A percentile compares a stretch with the other conserved stretches of the same genome.
Conservation (phyloP, 2,329 filamentous ascomycete species). For the Fusarium sp. region DNA sequence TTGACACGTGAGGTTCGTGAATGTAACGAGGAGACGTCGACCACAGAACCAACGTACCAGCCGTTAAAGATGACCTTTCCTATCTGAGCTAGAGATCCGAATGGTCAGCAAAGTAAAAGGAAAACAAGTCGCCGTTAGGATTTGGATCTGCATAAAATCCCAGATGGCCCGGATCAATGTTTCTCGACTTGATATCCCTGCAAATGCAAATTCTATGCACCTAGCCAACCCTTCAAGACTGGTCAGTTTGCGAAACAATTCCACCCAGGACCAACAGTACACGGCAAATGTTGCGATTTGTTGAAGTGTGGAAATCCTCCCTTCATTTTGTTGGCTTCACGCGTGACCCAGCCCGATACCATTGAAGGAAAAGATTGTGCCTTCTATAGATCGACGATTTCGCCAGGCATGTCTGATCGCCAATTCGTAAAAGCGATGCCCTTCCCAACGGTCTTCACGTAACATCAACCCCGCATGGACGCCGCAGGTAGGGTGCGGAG, state of each 20-base stretch:
- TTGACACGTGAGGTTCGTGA: constrained; percentile 19
- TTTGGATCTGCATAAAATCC: constrained; percentile 1
- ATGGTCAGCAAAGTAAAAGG: neutral
- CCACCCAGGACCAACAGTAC: neutral
- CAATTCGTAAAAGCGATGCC: neutral
- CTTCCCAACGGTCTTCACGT: neutral
- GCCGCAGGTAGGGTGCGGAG: neutral
- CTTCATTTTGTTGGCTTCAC: neutral
- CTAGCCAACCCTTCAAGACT: neutral
- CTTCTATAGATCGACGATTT: neutral
- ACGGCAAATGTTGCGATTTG: neutral
- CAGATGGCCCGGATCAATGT: neutral
- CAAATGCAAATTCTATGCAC: neutral
- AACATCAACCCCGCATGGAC: neutral
- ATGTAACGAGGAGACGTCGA: constrained; percentile 23
- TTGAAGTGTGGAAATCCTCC: neutral
- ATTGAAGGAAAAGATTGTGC: neutral
- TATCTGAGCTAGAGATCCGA: constrained; percentile 3
- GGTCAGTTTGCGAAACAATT: neutral
- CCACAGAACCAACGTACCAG: neutral
- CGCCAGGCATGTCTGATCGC: neutral
- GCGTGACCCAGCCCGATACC: neutral
- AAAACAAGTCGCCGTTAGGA: neutral
- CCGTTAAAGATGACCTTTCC: constrained; percentile 1
- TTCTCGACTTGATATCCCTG: neutral